Evolutionary conservation across 2,329 filamentous ascomycete species (phyloP).

Genomic region (Calonectria pauciramosa): DNA sequence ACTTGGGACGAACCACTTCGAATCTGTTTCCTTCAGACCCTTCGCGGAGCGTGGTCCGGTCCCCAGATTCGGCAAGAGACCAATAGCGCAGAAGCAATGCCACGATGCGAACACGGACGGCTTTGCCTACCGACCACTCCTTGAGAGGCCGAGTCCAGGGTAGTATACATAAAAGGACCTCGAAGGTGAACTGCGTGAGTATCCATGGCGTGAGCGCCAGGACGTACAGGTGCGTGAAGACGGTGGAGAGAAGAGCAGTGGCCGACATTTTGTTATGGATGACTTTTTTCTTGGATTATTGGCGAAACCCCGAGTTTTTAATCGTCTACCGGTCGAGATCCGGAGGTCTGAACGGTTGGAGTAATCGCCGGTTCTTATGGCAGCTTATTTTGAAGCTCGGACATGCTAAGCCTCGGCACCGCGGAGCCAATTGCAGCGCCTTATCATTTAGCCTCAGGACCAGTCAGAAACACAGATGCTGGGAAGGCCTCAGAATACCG

Average conservation of each 20-base stretch:
- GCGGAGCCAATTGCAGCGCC: not conserved
- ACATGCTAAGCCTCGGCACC: not conserved
- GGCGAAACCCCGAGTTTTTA: not conserved
- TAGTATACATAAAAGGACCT: slow-evolving; percentile 29
- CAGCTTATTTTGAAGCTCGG: not conserved
- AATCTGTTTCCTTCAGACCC: slow-evolving; percentile 37
- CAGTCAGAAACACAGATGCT: not conserved
- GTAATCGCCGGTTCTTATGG: not conserved
- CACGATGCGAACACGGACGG: slow-evolving; percentile 35
- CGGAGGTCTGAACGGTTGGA: not conserved
- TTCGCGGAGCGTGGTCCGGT: slow-evolving; percentile 19
- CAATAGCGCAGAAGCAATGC: slow-evolving; percentile 38
- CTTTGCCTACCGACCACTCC: slow-evolving; percentile 34
- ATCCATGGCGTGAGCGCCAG: slow-evolving; percentile 31
- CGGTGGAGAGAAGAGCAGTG: not conserved
- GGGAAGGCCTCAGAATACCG: too few species aligned
- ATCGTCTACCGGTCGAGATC: not conserved
- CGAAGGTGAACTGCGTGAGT: slow-evolving; percentile 29
- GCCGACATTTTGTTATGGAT: slow-evolving; percentile 15
- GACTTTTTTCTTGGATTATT: not conserved
- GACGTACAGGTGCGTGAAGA: slow-evolving; percentile 6
- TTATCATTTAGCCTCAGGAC: not conserved
- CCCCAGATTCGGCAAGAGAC: slow-evolving; percentile 32
- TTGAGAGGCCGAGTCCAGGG: slow-evolving; percentile 23
- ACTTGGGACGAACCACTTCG: slow-evolving; percentile 31